Base-by-base conservation (phyloP, 192 early-diverging fungal species). In the Backusella liffmaniae region DNA sequence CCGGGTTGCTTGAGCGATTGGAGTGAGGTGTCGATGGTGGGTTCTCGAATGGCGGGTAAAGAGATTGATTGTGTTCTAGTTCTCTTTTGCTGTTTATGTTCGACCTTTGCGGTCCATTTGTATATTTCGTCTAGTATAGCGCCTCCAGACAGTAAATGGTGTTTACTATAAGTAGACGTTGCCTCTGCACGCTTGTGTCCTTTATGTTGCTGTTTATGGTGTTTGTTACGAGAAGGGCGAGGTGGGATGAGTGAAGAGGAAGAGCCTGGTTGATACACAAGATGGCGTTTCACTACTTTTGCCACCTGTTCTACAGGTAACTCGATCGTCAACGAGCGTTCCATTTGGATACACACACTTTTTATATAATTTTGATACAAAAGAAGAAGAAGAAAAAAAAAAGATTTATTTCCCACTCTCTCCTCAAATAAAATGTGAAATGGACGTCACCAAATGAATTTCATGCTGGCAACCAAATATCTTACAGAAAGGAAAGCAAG, bases 81-180 rank as follows among this genome's bases (percentile, higher is more conserved):
- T 72, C 76, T 53, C 12, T 76, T 68, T 56, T 77, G 80, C 30
- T 81, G 68, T 59, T 80, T 80, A 21, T 84, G 77, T 46, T 91
- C 90, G 39, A 89, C 82, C 72, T 92, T 86, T 59, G 94, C 91
- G 16, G 91, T 88, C 95, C 95, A 96, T 86, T 94, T 91, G 80
- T 97, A 97, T 73, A 97, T 92, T 42, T 95, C 92, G 70, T 92
- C 89, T 3, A 94, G 91, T 76, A 92, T 92, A 62, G 94, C 89
- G 35, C 94, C 95, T 49, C 91, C 90, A n/a, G 88, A 85, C n/a
- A 74, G 34, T 42, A 92, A 77, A 62, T 81, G 89, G 72, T 90
- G 88, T 32, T 73, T 44, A 32, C 44, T 77, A 35, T 81, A 81
- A 36, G 74, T 67, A 12, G 80, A 73, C n/a, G 72, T 62, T 29